Base-by-base conservation (phyloP, 768 basidiomycete genomes). In the Naganishia friedmannii region DNA sequence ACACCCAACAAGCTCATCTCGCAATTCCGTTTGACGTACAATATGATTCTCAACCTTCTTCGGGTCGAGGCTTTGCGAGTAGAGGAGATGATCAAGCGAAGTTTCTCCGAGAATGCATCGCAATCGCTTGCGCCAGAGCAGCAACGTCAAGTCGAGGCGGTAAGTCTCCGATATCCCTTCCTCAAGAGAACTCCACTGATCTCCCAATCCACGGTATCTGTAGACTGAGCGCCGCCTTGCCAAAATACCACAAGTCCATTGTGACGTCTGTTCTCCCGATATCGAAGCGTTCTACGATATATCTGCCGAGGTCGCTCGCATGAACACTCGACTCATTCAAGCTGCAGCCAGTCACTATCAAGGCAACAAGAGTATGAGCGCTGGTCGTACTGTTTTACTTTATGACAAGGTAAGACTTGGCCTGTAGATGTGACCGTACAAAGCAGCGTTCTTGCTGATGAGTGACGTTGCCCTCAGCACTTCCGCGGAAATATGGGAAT, bases 81-180 rank as follows among this genome's bases (percentile, higher is more conserved):
- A 21, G 96, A 99, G 78, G 96, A 99, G 82, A 99, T 99, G 96
- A 98, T 99, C 78, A 98, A 98, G 81, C 86, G 96, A 46, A 93
- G 92, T 79, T 99, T 99, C 82, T 98, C 96, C 21, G 96, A 99
- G 83, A 98, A 98, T 77, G 89, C 93, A 0, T 90, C 96, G 0
- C 96, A 99, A 77, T 85, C 89, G 46, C 83, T 97, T 53, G 83
- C 97, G 34, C 96, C 96, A 4, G 93, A 95, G 67, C 92, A 98
- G 72, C 93, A 98, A 80, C 88, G 89, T 79, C 87, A 89, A 77
- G 90, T 98, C 28, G 79, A 84, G 1, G 89, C 95, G 84, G 95
- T 92, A 71, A 76, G 85, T 77, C 65, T 13, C 48, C 42, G 58
- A 13, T 42, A 17, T 42, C 15, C 42, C 26, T 17, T 34, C 42